Evolutionary conservation across 176 grass and related monocot genomes (phyloP).

Genomic region (Ananas comosus): DNA sequence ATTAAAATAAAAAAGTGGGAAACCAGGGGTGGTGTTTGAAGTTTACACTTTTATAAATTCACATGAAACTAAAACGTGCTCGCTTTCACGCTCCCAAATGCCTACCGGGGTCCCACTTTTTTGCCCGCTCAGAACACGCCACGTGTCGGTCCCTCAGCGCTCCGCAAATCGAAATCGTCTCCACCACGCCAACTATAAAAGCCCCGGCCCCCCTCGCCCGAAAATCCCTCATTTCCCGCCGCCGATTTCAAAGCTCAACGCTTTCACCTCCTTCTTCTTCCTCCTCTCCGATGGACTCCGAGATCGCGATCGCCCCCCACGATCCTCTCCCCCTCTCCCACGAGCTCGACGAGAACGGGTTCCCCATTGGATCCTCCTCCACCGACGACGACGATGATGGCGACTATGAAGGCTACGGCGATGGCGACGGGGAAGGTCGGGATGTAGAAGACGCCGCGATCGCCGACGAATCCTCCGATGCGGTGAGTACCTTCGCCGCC

Average conservation of each 20-base stretch:
- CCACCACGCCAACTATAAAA: background rate
- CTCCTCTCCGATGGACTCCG: conserved; percentile 20
- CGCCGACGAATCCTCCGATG: background rate
- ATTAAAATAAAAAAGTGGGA: too few species aligned
- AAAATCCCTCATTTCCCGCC: conserved; percentile 12
- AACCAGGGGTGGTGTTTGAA: too few species aligned
- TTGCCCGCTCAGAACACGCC: background rate
- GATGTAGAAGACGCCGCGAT: background rate
- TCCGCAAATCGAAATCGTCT: background rate
- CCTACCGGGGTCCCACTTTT: background rate
- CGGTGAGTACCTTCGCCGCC: conserved; percentile 23
- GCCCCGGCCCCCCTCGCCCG: background rate
- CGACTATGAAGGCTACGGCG: background rate
- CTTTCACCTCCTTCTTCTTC: background rate
- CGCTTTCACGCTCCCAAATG: too few species aligned
- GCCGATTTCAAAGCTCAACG: conserved; percentile 30
- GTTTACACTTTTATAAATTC: too few species aligned
- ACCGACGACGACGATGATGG: background rate
- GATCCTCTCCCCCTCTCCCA: background rate
- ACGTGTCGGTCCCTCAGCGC: background rate
- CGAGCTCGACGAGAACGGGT: conserved; percentile 45
- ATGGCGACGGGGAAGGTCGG: background rate
- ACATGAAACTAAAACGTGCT: too few species aligned
- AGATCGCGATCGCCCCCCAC: conserved; percentile 15
- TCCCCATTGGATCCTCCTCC: conserved; percentile 23